A percentile compares a stretch with the other conserved stretches of the same genome.
Conservation (phyloP, 106 monocot species). For the Dioscorea zingiberensis region DNA sequence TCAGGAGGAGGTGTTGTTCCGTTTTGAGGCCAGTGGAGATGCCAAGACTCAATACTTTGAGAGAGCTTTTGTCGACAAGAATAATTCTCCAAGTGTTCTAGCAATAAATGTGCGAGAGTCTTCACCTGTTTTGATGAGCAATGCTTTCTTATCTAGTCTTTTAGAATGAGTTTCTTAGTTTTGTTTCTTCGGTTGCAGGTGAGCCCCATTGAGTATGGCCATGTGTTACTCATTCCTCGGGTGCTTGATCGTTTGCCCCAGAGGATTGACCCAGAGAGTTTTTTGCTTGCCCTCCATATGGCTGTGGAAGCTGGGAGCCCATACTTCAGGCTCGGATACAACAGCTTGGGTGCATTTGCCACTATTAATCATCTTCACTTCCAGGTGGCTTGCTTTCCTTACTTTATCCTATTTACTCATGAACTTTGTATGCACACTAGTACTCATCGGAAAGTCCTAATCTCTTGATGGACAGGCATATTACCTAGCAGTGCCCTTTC, state of each 20-base stretch:
- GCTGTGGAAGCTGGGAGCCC: conserved; percentile 53
- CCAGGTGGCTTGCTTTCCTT: conserved; percentile 25
- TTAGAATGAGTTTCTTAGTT: too few species aligned
- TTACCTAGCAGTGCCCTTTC: conserved; percentile 57
- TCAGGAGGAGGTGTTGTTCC: conserved; percentile 72
- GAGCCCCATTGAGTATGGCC: conserved; percentile 66
- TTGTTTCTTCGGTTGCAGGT: conserved; percentile 24
- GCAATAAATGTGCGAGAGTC: conserved; percentile 51
- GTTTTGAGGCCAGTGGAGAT: conserved; percentile 35
- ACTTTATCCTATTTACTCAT: too few species aligned
- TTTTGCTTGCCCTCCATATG: conserved; percentile 61
- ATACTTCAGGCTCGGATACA: conserved; percentile 74
- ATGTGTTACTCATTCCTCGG: conserved; percentile 65
- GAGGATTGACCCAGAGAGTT: conserved; percentile 54
- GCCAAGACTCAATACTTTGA: conserved; percentile 29
- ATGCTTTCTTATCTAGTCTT: too few species aligned
- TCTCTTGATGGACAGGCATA: conserved; percentile 46
- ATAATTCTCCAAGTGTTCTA: conserved; percentile 33
- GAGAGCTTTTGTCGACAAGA: conserved; percentile 18
- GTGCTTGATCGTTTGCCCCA: conserved; percentile 65
- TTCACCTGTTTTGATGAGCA: background rate
- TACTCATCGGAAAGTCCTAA: too few species aligned
- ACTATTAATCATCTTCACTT: conserved; percentile 85
- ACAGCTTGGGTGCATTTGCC: conserved; percentile 82
- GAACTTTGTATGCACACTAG: background rate